phyloP scores from a whole-genome alignment of 129 eudicot genomes.

The Artemisia argyi region DNA sequence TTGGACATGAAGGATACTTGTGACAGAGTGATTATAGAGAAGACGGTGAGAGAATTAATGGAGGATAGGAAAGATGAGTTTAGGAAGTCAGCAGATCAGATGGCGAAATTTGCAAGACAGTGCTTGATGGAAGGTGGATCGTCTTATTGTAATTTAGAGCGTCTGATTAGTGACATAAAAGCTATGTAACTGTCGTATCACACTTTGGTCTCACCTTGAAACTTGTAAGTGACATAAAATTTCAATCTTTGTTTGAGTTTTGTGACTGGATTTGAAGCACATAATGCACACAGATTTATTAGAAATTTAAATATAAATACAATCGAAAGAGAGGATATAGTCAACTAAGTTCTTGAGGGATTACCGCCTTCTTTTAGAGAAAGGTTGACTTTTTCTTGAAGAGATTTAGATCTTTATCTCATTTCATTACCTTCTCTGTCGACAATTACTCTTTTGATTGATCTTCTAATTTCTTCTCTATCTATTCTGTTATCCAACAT shows the following conservation, averaged over 20 bases:
- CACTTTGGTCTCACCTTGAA: no score
- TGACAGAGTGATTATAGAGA: slow-evolving; percentile 41
- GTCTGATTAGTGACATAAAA: no score
- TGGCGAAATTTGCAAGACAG: slow-evolving; percentile 30
- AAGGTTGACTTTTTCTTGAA: slow-evolving; percentile 23
- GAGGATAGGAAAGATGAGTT: slow-evolving; percentile 35
- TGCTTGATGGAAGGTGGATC: slow-evolving; percentile 30
- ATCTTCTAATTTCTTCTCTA: slow-evolving; percentile 3
- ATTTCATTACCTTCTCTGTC: slow-evolving; percentile 30
- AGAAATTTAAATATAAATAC: neutral
- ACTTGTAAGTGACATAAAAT: neutral
- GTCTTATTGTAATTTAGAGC: no score
- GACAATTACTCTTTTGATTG: neutral
- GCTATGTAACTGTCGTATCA: neutral
- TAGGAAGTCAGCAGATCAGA: slow-evolving; percentile 24
- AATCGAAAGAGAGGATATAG: slow-evolving; percentile 20
- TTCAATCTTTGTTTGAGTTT: slow-evolving; percentile 1
- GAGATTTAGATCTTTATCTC: slow-evolving; percentile 21
- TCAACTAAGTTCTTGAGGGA: slow-evolving; percentile 26
- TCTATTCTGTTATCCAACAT: slow-evolving; percentile 12
- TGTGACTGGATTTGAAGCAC: neutral
- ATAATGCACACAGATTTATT: neutral
- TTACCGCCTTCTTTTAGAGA: slow-evolving; percentile 21
- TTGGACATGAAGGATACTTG: slow-evolving; percentile 52
- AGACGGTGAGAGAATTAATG: slow-evolving; percentile 49